Conservation (phyloP, 345 rosid genomes). For the Aquilaria yunnanensis region DNA sequence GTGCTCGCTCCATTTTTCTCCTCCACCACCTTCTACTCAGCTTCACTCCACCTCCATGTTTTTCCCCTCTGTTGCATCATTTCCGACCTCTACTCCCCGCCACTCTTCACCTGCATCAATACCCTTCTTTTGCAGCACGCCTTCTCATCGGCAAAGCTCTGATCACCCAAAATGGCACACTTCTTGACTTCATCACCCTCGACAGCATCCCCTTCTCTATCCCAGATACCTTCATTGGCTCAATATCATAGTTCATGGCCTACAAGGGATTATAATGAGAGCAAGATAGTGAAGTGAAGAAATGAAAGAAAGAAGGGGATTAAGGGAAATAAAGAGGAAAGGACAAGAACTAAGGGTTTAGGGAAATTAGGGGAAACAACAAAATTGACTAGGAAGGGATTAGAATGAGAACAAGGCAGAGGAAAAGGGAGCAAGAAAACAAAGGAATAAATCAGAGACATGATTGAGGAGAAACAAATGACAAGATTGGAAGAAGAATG, state of each 20-base stretch:
- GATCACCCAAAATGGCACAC: slow-evolving; percentile 7
- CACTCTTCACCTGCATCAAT: slow-evolving; percentile 6
- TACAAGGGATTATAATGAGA: slow-evolving; percentile 24
- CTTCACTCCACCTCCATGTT: slow-evolving; percentile 23
- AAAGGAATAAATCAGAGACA: no score
- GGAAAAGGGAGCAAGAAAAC: no score
- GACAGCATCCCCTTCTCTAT: slow-evolving; percentile 17
- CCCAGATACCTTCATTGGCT: slow-evolving; percentile 28
- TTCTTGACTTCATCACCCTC: slow-evolving; percentile 10
- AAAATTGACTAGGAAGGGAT: no score
- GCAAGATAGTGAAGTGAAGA: no score
- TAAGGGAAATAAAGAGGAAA: no score
- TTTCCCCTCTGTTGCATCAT: slow-evolving; percentile 15
- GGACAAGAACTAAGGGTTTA: no score
- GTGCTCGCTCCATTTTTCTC: slow-evolving; percentile 11
- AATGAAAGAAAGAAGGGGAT: no score
- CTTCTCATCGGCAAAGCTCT: slow-evolving; percentile 3
- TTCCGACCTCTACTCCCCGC: slow-evolving; percentile 11
- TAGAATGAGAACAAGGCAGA: no score
- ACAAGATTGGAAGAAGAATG: no score
- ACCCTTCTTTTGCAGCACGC: slow-evolving; percentile 18
- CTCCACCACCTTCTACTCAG: slow-evolving; percentile 14
- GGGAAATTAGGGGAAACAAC: no score
- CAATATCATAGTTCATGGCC: slow-evolving; percentile 31
- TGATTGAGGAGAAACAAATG: no score